Evolutionary conservation across 257 asterid species (phyloP), one percentile per base, ranked within the genome.

Genomic region (Fraxinus americana): DNA sequence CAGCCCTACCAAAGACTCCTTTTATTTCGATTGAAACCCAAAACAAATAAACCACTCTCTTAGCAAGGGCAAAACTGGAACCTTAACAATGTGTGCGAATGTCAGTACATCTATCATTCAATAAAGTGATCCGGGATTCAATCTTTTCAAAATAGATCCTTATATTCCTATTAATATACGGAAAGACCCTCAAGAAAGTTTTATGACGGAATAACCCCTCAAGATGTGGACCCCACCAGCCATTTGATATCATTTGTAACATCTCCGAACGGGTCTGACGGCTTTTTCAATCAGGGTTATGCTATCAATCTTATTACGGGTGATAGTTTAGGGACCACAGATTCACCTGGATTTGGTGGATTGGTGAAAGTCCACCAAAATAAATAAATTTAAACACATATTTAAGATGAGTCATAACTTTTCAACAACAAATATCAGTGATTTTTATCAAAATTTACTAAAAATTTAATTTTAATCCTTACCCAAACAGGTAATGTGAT

Each of bases 61-160:
- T 14, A 16, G 8, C 1, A 50, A 7, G 27, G 65, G 23, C 27
- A 54, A 54, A 54, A 54, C 12, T 17, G 65, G 27, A n/a, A 54
- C 19, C 27, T 17, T 4, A 19, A 48, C 6, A 4, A 2, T 14
- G n/a, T 48, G n/a, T 48, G 1, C n/a, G 57, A 14, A 48, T 19
- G 27, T 54, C 65, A 12, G 65, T 54, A 19, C 65, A 54, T n/a
- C n/a, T 38, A 10, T 10, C 43, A 38, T 38, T 38, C 43, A 38
- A 38, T 38, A 54, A 19, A 54, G 65, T 19, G 27, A 81, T 77
- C 81, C 52, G 36, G 73, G 69, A 52, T 14, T 43, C 27, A 36
- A 23, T 23, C 17, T 43, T 8, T 14, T 1, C 66, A 38, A 4
- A 12, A 32, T 8, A 12, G 54, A 39, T 27, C 30, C 45, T 43